Evolutionary conservation across 106 monocot genomes (phyloP).

Genomic region (Acorus gramineus): DNA sequence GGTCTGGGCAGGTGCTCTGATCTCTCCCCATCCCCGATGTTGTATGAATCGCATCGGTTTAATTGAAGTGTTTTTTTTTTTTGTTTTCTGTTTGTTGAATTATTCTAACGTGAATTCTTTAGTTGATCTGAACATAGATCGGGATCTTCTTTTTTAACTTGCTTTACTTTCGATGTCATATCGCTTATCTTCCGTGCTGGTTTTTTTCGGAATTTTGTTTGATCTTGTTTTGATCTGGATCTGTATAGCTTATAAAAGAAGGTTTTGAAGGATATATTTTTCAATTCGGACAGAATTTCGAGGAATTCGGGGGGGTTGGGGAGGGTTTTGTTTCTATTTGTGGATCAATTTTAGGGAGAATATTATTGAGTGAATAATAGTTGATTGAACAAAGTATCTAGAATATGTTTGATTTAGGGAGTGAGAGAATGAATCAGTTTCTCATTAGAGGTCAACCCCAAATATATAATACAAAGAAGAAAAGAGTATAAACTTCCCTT

Average conservation of each 20-base stretch:
- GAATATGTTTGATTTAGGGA: not conserved
- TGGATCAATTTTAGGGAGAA: not conserved
- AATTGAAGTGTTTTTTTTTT: too few relatives aligned
- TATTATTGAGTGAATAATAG: not conserved
- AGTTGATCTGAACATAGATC: too few relatives aligned
- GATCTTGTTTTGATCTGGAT: not conserved
- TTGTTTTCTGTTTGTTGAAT: too few relatives aligned
- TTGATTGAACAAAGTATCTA: not conserved
- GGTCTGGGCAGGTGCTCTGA: constrained; percentile 51
- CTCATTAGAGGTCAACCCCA: too few relatives aligned
- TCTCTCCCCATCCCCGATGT: not conserved
- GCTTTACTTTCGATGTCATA: too few relatives aligned
- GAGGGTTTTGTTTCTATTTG: not conserved
- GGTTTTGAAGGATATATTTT: not conserved
- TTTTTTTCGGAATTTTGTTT: not conserved
- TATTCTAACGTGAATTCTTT: too few relatives aligned
- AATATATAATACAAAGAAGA: too few relatives aligned
- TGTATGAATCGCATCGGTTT: too few relatives aligned
- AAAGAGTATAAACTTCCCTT: too few relatives aligned
- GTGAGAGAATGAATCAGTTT: too few relatives aligned
- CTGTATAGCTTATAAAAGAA: not conserved
- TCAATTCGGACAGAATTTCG: too few relatives aligned
- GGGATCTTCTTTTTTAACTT: too few relatives aligned
- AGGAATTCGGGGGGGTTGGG: not conserved
- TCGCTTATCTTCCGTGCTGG: not conserved